Percentiles rank a stretch among this genome's conserved stretches.
phyloP scores from a whole-genome alignment of 768 basidiomycete genomes.

The Lactarius evosmus region DNA sequence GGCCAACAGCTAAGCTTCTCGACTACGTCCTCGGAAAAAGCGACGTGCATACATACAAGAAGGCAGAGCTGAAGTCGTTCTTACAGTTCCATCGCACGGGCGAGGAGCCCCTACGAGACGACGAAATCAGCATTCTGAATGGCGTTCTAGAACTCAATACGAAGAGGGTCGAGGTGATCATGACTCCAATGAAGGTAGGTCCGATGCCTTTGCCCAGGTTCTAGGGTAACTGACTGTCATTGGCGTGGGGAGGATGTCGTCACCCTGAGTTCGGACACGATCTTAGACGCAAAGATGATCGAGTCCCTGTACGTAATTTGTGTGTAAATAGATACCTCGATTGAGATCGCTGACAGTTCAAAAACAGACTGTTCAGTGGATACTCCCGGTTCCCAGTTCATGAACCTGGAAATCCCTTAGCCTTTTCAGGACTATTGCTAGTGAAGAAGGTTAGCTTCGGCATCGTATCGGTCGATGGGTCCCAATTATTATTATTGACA shows the following conservation, averaged over 20 bases:
- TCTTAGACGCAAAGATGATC: slow-evolving; percentile 75
- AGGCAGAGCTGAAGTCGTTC: slow-evolving; percentile 64
- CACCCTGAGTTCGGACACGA: slow-evolving; percentile 69
- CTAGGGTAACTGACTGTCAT: background rate
- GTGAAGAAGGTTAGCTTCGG: slow-evolving; percentile 64
- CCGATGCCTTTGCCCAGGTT: background rate
- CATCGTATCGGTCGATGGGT: background rate
- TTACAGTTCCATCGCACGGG: slow-evolving; percentile 72
- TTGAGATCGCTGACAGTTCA: slow-evolving; percentile 7
- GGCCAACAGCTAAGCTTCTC: slow-evolving; percentile 64
- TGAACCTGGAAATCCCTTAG: slow-evolving; percentile 57
- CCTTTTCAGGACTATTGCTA: slow-evolving; percentile 79
- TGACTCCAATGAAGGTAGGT: slow-evolving; percentile 54
- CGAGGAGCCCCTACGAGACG: slow-evolving; percentile 74
- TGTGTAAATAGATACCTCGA: background rate
- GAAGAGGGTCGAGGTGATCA: slow-evolving; percentile 57
- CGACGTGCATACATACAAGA: slow-evolving; percentile 75
- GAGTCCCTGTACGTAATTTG: slow-evolving; percentile 60
- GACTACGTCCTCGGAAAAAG: slow-evolving; percentile 76
- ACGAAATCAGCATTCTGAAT: slow-evolving; percentile 78
- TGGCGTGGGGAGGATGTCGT: slow-evolving; percentile 64
- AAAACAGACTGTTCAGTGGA: slow-evolving; percentile 63
- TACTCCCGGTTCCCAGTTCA: slow-evolving; percentile 94
- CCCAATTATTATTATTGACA: slow-evolving; percentile 1
- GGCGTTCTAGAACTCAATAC: slow-evolving; percentile 75